Conservation (phyloP, 1,139 yeast species). For the Yamadazyma triangularis region DNA sequence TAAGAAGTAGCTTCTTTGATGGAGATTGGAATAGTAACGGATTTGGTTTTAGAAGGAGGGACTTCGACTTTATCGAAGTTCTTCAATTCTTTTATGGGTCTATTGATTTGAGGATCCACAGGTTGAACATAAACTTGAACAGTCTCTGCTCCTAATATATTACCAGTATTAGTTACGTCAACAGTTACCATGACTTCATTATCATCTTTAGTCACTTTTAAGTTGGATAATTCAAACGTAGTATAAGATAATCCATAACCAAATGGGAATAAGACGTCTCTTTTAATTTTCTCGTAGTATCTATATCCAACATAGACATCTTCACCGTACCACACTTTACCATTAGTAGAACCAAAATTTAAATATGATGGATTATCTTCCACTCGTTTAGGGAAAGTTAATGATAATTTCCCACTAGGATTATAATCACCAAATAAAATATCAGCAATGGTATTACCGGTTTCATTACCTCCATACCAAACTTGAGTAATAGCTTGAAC, state of each 20-base stretch:
- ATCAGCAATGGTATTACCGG: constrained; percentile 21
- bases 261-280: constrained; percentile 50
- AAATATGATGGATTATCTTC: constrained; percentile 44
- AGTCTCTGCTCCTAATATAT: constrained; percentile 38
- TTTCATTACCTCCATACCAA: constrained; percentile 35
- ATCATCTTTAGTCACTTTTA: constrained; percentile 12
- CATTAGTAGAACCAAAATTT: constrained; percentile 32
- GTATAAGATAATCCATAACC: constrained; percentile 62
- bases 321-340: constrained; percentile 51
- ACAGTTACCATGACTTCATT: constrained; percentile 22
- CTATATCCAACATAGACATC: constrained; percentile 60
- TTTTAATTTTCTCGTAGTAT: constrained; percentile 48
- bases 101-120: constrained; percentile 32
- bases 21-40: constrained; percentile 30
- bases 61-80: constrained; percentile 48
- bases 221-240: constrained; percentile 25
- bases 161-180: constrained; percentile 40
- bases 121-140: constrained; percentile 45
- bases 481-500: constrained; percentile 49
- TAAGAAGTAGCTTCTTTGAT: constrained; percentile 50
- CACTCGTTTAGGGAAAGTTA: constrained; percentile 44
- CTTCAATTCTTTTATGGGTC: constrained; percentile 57
- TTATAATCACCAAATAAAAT: constrained; percentile 21
- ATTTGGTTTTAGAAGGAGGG: constrained; percentile 34
- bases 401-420: constrained; percentile 28